phyloP scores from a whole-genome alignment of 2,329 filamentous ascomycete species.

The Apiospora rasikravindrae region DNA sequence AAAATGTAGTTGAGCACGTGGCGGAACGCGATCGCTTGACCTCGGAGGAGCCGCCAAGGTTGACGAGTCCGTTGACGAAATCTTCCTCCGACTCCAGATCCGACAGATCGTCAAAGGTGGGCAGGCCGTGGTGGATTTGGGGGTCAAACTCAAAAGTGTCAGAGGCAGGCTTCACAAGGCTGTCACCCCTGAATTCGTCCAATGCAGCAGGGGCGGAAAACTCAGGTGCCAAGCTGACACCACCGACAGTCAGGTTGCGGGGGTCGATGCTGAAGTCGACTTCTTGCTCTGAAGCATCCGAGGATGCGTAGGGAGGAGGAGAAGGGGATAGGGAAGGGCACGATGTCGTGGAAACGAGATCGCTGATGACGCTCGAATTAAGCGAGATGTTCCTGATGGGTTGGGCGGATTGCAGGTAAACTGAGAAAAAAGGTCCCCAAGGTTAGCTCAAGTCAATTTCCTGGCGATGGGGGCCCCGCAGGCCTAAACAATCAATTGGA shows the following conservation, averaged over 20 bases:
- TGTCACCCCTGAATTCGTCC: conserved; percentile 62
- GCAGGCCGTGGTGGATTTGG: conserved; percentile 63
- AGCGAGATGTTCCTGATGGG: conserved; percentile 58
- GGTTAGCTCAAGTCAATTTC: conserved; percentile 19
- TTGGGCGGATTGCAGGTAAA: conserved; percentile 34
- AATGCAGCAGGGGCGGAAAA: conserved; percentile 69
- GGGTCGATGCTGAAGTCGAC: conserved; percentile 86
- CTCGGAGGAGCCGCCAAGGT: conserved; percentile 60
- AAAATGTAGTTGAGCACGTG: conserved; percentile 71
- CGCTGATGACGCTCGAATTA: conserved; percentile 65
- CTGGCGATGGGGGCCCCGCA: conserved; percentile 15
- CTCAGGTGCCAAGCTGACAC: conserved; percentile 60
- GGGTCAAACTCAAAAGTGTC: conserved; percentile 58
- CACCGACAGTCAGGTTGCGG: conserved; percentile 79
- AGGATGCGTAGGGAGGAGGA: conserved; percentile 77
- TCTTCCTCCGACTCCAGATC: conserved; percentile 93
- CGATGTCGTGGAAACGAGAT: conserved; percentile 75
- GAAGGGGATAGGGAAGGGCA: conserved; percentile 89
- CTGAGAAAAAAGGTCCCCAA: conserved; percentile 27
- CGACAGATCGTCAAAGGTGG: conserved; percentile 82
- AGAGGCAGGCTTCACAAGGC: conserved; percentile 47
- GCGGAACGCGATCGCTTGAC: conserved; percentile 71
- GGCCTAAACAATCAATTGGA: conserved; percentile 2
- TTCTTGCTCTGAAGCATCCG: conserved; percentile 71
- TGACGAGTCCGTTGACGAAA: conserved; percentile 75